These are phyloP conservation scores for Aquilaria agallochum DNA, from an alignment of 441 rosid species.

Conservation along the genomic window DNA sequence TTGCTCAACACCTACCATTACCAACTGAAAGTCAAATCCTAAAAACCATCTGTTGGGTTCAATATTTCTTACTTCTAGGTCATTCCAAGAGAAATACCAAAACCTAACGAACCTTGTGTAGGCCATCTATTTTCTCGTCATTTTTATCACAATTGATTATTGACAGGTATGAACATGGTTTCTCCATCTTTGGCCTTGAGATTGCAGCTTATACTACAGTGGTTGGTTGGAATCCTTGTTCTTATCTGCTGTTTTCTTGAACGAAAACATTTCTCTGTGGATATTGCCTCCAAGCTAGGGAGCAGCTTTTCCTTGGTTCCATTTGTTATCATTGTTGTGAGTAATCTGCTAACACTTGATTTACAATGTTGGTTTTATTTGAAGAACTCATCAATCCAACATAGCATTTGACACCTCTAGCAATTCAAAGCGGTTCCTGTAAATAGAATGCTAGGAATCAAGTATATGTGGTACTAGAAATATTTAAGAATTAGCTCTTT, in stretches of 20 bases:
- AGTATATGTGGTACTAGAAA: too few relatives aligned
- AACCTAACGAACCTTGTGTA: slow-evolving; percentile 32
- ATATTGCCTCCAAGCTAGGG: slow-evolving; percentile 82
- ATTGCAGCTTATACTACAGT: slow-evolving; percentile 98
- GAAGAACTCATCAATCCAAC: too few relatives aligned
- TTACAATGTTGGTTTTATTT: neutral
- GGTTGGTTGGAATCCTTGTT: slow-evolving; percentile 88
- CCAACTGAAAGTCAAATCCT: slow-evolving; percentile 8
- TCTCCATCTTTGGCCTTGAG: slow-evolving; percentile 57
- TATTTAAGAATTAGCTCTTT: too few relatives aligned
- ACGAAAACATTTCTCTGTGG: slow-evolving; percentile 55
- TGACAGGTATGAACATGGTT: slow-evolving; percentile 48
- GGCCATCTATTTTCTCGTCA: slow-evolving; percentile 26
- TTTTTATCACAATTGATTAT: slow-evolving; percentile 35
- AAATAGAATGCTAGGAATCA: too few relatives aligned
- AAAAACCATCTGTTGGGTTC: slow-evolving; percentile 7
- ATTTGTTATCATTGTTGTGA: slow-evolving; percentile 88
- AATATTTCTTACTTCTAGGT: slow-evolving; percentile 7
- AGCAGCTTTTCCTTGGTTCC: slow-evolving; percentile 94
- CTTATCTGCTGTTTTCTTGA: slow-evolving; percentile 79
- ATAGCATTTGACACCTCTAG: too few relatives aligned
- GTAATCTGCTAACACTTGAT: slow-evolving; percentile 16
- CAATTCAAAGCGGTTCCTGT: too few relatives aligned
- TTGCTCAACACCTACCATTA: too few relatives aligned
- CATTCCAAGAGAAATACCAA: slow-evolving; percentile 17